Evolutionary conservation across 2,329 filamentous ascomycete genomes (phyloP), one percentile per base, ranked within the genome.

Genomic region (Aspergillus fumigatus): DNA sequence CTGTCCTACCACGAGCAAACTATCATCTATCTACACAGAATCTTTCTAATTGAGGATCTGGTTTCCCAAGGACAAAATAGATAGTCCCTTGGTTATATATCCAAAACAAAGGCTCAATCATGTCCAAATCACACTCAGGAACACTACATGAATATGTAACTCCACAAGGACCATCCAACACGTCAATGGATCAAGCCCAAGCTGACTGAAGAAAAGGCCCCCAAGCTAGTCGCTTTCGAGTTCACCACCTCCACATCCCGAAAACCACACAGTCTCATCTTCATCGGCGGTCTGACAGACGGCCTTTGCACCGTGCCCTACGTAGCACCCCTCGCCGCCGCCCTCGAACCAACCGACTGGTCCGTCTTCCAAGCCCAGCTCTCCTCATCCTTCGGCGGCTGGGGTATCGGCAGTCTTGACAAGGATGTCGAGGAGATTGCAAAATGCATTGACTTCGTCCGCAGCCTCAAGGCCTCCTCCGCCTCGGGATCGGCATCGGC

Each of bases 251-350:
- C 63, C 19, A 49, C 55, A 49, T 54, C 59, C 48, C 45, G 64
- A 32, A 76, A 75, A 51, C 69, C 67, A 45, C 67, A 84, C 70
- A 82, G 78, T 27, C 71, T 86, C 51, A 71, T 86, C 62, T 86
- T 83, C 73, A 73, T 86, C 52, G 83, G 81, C 57, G 84, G 84
- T 40, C 75, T 87, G 43, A 79, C 76, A 52, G 84, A 87, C 68
- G 83, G 81, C 21, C 75, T 84, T 52, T 76, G 78, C 54, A 82
- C 79, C 5, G 81, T 85, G 7, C 70, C 75, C 19, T 87, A 84
- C 67, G 77, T 83, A 2, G 67, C 76, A 48, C 64, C 72, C 5
- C 74, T 87, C 51, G 79, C 82, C 6, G 58, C 72, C 21, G 65
- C 75, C 2, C 76, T 86, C n/a, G 69, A 75, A 1, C 71, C 76